Conservation (phyloP, 306 rosid genomes). For the Quillaja saponaria region DNA sequence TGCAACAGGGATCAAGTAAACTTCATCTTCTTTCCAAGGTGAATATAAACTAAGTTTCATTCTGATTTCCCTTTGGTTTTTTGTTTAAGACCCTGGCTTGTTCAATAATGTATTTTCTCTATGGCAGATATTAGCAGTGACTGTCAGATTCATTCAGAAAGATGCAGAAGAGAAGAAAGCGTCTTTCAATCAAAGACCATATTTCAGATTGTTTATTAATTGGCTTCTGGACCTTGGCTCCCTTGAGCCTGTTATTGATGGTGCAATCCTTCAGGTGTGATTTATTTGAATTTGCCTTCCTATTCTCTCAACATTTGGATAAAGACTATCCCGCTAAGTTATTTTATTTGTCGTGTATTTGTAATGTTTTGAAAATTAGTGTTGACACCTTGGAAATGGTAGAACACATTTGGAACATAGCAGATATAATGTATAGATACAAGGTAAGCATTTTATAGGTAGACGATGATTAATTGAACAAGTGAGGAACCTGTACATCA, state of each 20-base stretch:
- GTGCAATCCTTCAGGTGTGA: slow-evolving; percentile 89
- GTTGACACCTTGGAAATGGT: no score
- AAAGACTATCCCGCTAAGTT: no score
- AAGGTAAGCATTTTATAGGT: no score
- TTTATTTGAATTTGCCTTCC: slow-evolving; percentile 21
- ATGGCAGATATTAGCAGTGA: slow-evolving; percentile 74
- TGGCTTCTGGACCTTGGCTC: slow-evolving; percentile 93
- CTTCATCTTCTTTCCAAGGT: slow-evolving; percentile 74
- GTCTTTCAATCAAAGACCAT: slow-evolving; percentile 83
- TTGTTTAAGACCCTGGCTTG: slow-evolving; percentile 4
- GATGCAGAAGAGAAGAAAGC: slow-evolving; percentile 91
- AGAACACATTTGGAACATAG: no score
- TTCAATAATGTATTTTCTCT: slow-evolving; percentile 31
- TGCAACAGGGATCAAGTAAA: slow-evolving; percentile 80
- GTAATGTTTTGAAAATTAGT: no score
- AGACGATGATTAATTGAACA: no score
- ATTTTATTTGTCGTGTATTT: no score
- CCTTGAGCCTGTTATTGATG: slow-evolving; percentile 78
- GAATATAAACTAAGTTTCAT: slow-evolving; percentile 21
- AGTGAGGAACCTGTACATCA: no score
- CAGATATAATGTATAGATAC: no score
- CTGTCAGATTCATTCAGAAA: slow-evolving; percentile 70
- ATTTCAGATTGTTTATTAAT: slow-evolving; percentile 84
- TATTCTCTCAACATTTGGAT: not conserved
- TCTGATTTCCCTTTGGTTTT: not conserved